Percentiles rank a stretch among this genome's conserved stretches.
Evolutionary conservation across 495 filamentous ascomycete species (phyloP).

Genomic region (Neurospora sp.): DNA sequence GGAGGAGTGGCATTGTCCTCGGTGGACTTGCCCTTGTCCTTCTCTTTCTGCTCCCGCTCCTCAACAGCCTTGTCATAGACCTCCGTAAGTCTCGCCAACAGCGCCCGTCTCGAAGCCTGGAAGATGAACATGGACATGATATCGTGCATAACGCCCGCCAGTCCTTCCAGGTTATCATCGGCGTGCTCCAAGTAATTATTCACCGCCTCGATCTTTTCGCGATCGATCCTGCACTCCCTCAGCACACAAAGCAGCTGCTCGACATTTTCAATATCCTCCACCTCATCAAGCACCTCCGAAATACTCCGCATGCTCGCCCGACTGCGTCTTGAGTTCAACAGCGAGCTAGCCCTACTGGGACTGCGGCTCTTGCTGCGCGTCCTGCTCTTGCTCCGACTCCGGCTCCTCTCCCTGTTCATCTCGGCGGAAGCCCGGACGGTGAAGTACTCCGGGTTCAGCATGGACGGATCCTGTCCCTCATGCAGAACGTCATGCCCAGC

Average conservation of each 20-base stretch:
- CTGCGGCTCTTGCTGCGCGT: conserved; percentile 19
- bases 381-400: conserved; percentile 20
- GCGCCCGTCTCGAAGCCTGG: conserved; percentile 71
- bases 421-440: conserved; percentile 51
- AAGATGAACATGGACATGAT: conserved; percentile 85
- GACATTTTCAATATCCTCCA: conserved; percentile 51
- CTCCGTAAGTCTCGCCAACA: conserved; percentile 57
- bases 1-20: neutral
- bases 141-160: conserved; percentile 68
- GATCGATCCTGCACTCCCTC: conserved; percentile 63
- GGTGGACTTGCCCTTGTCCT: neutral
- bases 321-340: neutral
- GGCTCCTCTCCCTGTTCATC: conserved; percentile 27
- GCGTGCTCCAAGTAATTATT: conserved; percentile 70
- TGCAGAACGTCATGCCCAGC: conserved; percentile 14
- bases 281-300: neutral
- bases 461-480: conserved; percentile 38
- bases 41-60: conserved; percentile 1
- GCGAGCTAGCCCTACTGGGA: conserved; percentile 11
- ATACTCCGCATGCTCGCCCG: neutral
- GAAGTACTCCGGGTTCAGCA: conserved; percentile 79
- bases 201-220: conserved; percentile 78
- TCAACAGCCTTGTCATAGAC: conserved; percentile 44
- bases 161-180: conserved; percentile 67
- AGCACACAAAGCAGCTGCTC: conserved; percentile 54